A percentile compares a stretch with the other conserved stretches of the same genome.
Conservation (phyloP, 129 eudicot species). For the Deinandra increscens region DNA sequence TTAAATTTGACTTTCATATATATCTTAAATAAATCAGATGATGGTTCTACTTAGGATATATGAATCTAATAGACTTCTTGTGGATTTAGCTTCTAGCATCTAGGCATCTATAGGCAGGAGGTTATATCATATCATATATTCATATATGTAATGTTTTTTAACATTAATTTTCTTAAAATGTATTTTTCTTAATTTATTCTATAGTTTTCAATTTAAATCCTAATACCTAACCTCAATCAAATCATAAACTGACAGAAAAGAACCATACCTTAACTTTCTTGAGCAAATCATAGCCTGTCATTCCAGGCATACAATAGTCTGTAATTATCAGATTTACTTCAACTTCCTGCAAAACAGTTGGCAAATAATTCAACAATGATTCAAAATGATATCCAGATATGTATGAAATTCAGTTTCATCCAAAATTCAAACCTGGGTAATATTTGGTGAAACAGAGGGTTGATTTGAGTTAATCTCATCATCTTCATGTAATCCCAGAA, state of each 20-base stretch:
- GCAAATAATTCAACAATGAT: neutral
- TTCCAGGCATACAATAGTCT: conserved; percentile 98
- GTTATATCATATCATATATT: too few species aligned
- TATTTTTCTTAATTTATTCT: neutral
- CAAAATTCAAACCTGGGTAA: conserved; percentile 46
- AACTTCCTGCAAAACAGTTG: conserved; percentile 51
- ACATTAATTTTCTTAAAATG: too few species aligned
- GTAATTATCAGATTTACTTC: conserved; percentile 89
- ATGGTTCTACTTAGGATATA: conserved; percentile 13
- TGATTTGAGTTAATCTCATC: conserved; percentile 35
- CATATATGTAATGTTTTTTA: too few species aligned
- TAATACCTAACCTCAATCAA: neutral
- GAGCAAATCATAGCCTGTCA: conserved; percentile 97
- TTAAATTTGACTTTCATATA: neutral
- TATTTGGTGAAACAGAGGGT: conserved; percentile 51
- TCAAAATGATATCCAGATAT: neutral
- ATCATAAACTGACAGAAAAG: neutral
- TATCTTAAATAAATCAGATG: neutral
- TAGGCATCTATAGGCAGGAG: neutral
- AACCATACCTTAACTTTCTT: conserved; percentile 73
- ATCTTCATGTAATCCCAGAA: conserved; percentile 72
- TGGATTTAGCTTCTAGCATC: neutral
- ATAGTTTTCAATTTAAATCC: neutral
- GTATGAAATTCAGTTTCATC: neutral
- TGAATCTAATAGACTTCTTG: neutral